Evolutionary conservation across 441 rosid genomes (phyloP), one percentile per base, ranked within the genome.

Genomic region (Eruca vesicaria): DNA sequence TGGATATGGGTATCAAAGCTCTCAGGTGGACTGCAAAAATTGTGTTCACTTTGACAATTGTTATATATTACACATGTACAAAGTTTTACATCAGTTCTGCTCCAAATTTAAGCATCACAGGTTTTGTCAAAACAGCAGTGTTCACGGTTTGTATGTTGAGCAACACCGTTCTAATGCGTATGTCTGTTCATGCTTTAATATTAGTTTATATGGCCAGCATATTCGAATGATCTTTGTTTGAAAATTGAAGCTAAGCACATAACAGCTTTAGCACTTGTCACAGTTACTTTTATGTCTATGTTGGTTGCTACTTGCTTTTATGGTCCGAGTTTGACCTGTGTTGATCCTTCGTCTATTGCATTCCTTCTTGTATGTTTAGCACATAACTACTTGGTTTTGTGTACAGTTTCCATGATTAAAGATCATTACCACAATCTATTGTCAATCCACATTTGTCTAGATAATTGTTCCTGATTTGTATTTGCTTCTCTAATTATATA

Each of bases 261-360:
- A 48, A 32, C 9, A 50, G 75, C 61, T 18, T n/a, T 50, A 48
- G 53, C 9, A 35, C 63, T 72, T 35, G 29, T 20, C 38, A 26
- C 2, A 16, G 0, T 52, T 7, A 21, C 35, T 23, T 33, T 21
- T 72, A 2, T 52, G 4, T 72, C 38, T 15, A 33, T 63, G 69
- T 21, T 33, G 16, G 53, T n/a, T n/a, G n/a, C n/a, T n/a, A n/a
- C n/a, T 52, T 50, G 53, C 69, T n/a, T 72, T 18, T 10, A 16
- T 8, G n/a, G 7, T 63, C 9, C 63, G 76, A 33, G 53, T 23
- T 72, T 52, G 9, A 21, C 76, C 63, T 52, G 28, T 63, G 7
- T n/a, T 72, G 29, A 21, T 72, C 4, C 38, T 53, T 72, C 7
- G 2, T 55, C 6, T 21, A 0, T 14, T 18, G 2, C 38, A 16